phyloP scores from a whole-genome alignment of 768 basidiomycete genomes.

The Pulveroboletus ravenelii region DNA sequence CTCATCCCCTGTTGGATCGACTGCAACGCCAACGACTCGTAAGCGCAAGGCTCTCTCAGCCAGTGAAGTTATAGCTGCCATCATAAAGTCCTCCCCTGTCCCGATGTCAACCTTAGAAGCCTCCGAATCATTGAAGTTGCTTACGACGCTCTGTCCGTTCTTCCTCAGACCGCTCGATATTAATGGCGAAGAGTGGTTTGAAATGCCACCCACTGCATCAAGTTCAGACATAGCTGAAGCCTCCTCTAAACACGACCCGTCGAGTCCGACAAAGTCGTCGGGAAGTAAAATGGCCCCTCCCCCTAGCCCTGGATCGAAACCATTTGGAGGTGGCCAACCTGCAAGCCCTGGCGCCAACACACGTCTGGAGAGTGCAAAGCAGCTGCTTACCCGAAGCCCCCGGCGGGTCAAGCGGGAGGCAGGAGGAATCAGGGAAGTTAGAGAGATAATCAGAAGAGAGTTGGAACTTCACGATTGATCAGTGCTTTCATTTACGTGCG shows the following conservation, averaged over 20 bases:
- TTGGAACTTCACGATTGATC: conserved; percentile 60
- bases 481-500: conserved; percentile 28
- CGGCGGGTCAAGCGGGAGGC: conserved; percentile 63
- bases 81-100: conserved; percentile 78
- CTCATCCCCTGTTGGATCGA: conserved; percentile 53
- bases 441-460: conserved; percentile 78
- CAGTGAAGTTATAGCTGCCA: conserved; percentile 60
- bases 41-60: conserved; percentile 69
- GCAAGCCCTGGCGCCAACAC: conserved; percentile 47
- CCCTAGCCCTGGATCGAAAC: conserved; percentile 38
- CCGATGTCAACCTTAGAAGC: conserved; percentile 78
- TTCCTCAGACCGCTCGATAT: conserved; percentile 66
- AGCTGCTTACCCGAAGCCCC: conserved; percentile 66
- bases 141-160: conserved; percentile 72
- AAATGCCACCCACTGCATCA: conserved; percentile 37
- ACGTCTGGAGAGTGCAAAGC: conserved; percentile 57
- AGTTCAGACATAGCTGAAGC: conserved; percentile 13
- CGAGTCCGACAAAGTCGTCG: conserved; percentile 37
- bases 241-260: conserved; percentile 7
- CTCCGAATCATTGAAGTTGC: conserved; percentile 63
- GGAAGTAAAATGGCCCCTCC: conserved; percentile 23
- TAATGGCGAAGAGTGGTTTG: conserved; percentile 50
- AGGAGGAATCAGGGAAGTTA: conserved; percentile 72
- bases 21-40: conserved; percentile 51
- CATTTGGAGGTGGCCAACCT: conserved; percentile 26